These are phyloP conservation scores for Heliosperma pusillum DNA, from an alignment of 148 eudicot species.

Conservation along the genomic window DNA sequence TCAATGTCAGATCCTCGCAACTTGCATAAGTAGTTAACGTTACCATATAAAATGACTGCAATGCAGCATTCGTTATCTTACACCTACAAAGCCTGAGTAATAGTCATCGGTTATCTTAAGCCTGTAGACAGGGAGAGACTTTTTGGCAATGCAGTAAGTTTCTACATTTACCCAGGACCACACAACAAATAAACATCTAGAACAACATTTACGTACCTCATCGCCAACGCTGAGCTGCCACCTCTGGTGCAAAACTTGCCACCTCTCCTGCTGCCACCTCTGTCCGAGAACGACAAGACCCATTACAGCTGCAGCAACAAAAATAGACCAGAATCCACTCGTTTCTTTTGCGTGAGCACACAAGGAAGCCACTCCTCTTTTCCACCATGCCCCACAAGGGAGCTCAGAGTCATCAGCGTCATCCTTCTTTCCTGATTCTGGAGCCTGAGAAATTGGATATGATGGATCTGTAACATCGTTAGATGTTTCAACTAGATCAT, in stretches of 20 bases:
- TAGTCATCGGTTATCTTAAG: not conserved
- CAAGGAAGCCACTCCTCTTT: conserved; percentile 54
- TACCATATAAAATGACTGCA: not conserved
- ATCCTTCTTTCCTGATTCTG: conserved; percentile 36
- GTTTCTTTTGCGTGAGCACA: conserved; percentile 78
- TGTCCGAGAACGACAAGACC: conserved; percentile 84
- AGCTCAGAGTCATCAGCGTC: conserved; percentile 40
- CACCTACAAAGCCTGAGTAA: not conserved
- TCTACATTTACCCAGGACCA: not conserved
- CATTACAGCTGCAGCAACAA: conserved; percentile 89
- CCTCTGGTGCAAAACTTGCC: conserved; percentile 63
- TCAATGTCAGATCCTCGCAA: not conserved
- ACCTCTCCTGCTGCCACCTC: conserved; percentile 72
- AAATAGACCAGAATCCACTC: conserved; percentile 72
- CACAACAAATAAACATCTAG: not conserved
- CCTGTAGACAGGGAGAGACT: not conserved
- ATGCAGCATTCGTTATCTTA: not conserved
- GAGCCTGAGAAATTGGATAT: conserved; percentile 24
- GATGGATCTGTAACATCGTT: conserved; percentile 32
- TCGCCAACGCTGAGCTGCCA: conserved; percentile 50
- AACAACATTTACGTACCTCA: conserved; percentile 41
- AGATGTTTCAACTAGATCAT: conserved; percentile 39
- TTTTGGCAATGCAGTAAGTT: not conserved
- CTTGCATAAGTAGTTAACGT: not conserved
- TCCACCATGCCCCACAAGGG: conserved; percentile 90